phyloP scores from a whole-genome alignment of 1,284 basidiomycete genomes.

The Ceratobasidium sp. region DNA sequence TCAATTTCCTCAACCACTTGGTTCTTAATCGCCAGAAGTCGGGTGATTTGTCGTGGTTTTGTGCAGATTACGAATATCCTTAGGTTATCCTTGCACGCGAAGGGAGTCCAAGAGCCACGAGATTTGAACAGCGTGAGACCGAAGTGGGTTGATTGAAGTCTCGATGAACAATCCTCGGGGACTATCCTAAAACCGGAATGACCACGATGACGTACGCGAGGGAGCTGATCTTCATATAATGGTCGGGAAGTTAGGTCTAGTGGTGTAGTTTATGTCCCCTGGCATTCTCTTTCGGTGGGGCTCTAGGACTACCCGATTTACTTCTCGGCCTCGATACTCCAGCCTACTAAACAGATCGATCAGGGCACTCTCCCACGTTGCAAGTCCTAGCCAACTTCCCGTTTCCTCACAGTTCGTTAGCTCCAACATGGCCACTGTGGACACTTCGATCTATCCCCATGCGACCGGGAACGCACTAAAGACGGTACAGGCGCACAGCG shows the following conservation, averaged over 20 bases:
- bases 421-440: conserved; percentile 20
- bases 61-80: no score
- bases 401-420: not conserved
- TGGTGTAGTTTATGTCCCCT: not conserved
- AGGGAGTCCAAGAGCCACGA: no score
- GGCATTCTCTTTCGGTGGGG: conserved; percentile 1
- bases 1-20: no score
- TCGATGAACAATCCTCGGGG: not conserved
- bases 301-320: not conserved
- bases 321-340: not conserved
- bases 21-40: no score
- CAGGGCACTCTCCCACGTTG: not conserved
- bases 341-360: not conserved
- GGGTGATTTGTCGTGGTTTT: no score
- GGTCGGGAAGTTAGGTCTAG: not conserved
- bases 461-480: conserved; percentile 29
- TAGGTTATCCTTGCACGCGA: no score
- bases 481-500: conserved; percentile 28
- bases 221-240: not conserved
- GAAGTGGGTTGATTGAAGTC: not conserved
- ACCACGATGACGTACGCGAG: not conserved
- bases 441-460: conserved; percentile 35
- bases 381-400: not conserved
- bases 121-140: not conserved
- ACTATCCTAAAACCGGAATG: not conserved